Base-by-base conservation (phyloP, 2,329 filamentous ascomycete species). In the Phaeomoniella chlamydospora region DNA sequence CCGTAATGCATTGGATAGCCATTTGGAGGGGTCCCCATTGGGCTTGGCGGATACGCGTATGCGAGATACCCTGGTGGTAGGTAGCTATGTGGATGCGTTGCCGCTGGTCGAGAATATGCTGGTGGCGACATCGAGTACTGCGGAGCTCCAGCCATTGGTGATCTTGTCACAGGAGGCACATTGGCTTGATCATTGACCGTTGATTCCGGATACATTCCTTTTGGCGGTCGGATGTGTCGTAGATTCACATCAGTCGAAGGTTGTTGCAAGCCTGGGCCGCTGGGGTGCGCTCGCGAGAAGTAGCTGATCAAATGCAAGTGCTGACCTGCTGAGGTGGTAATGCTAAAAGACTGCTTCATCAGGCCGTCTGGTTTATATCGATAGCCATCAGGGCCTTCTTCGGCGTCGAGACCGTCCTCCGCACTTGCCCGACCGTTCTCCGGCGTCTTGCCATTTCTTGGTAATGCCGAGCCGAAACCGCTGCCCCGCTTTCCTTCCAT, bases 301-400 rank as follows among this genome's bases (percentile, higher is more conserved):
- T 98, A 98, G 49, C 88, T 94, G 61, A 98, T 98, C 35, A 98
- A 72, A 61, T 98, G 90, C 2, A 98, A 75, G 54, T 96, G 90
- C 50, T 94, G 86, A 45, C 85, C 74, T 26, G 70, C 77, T 2
- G 82, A 85, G 1, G 90, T 96, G 15, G 87, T 94, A 61, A 98
- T 96, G 62, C 88, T 96, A 68, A 96, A 98, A 0, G 90, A 96
- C 61, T 98, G 90, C 71, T 98, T 98, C 86, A 96, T 94, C 3
- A 98, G 71, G 1, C 90, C 90, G 50, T 98, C 90, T 6, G 80
- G 83, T 67, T 94, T 98, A 62, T 94, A 94, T 44, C 85, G 70
- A 57, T 94, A 94, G 30, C 86, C 86, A 55, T 94, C 86, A 0
- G 83, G 84, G 5, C 74, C 74, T 45, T 73, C 70, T 50, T 92